Evolutionary conservation across 108 stramenopile species (phyloP).

Genomic region (Schizochytrium sp.): DNA sequence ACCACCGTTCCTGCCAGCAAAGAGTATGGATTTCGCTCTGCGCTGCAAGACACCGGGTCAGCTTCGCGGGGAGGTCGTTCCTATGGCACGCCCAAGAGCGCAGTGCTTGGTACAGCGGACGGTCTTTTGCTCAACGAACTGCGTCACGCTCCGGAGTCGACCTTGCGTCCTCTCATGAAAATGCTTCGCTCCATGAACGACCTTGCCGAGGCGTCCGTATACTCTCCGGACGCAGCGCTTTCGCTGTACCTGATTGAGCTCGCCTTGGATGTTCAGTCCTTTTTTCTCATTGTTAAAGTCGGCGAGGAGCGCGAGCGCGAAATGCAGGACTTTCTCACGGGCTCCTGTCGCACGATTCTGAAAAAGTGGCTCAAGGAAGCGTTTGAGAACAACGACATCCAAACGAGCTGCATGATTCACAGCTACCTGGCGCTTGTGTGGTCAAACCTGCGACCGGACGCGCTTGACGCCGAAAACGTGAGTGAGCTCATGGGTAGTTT

Average conservation of each 20-base stretch:
- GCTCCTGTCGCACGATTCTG: background rate
- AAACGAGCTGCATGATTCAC: constrained; percentile 13
- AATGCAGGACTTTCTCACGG: background rate
- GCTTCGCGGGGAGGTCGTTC: background rate
- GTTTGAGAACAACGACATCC: background rate
- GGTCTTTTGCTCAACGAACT: constrained; percentile 22
- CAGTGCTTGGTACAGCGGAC: constrained; percentile 18
- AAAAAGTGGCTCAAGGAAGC: constrained; percentile 15
- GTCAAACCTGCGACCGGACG: constrained; percentile 19
- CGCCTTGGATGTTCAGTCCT: background rate
- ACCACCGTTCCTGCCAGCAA: background rate
- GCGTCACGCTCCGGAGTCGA: background rate
- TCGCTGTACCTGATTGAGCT: constrained; percentile 3
- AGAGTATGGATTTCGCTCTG: background rate
- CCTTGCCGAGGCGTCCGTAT: constrained; percentile 12
- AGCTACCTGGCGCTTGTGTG: constrained; percentile 1
- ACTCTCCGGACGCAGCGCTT: constrained; percentile 13
- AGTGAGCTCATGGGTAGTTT: background rate
- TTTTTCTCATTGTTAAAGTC: background rate
- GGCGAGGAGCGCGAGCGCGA: background rate
- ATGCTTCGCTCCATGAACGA: constrained; percentile 20
- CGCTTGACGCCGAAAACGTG: background rate
- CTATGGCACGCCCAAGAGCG: background rate
- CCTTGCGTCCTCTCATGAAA: background rate
- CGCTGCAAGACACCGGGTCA: background rate